These are phyloP conservation scores for Tirmania nivea DNA, from an alignment of 495 filamentous ascomycete species.

Conservation along the genomic window DNA sequence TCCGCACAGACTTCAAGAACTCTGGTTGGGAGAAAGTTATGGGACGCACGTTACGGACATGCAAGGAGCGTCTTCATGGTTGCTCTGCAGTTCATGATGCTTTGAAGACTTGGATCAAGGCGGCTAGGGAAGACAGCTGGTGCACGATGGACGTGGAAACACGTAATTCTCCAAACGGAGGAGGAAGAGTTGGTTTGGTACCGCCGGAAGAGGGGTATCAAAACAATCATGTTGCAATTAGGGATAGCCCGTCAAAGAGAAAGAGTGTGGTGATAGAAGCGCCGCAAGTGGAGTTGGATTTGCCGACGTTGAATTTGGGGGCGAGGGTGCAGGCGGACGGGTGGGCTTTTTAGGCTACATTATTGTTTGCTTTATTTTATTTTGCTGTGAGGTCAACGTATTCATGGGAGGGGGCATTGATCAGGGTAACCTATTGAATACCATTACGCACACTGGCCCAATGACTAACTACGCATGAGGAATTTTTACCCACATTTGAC, in stretches of 20 bases:
- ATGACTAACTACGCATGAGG: too few species aligned
- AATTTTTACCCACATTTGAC: too few species aligned
- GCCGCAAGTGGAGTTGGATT: not conserved
- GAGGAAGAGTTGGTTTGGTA: not conserved
- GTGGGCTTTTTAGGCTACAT: not conserved
- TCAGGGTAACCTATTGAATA: too few species aligned
- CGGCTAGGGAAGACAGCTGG: constrained; percentile 75
- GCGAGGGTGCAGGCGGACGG: not conserved
- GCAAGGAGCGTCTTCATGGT: constrained; percentile 94
- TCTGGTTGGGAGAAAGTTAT: constrained; percentile 84
- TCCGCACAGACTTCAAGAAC: constrained; percentile 54
- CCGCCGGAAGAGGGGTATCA: not conserved
- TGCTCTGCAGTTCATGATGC: constrained; percentile 53
- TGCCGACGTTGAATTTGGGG: not conserved
- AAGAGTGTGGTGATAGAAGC: too few species aligned
- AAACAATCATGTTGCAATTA: not conserved
- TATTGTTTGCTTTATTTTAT: too few species aligned
- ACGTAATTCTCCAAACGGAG: constrained; percentile 2
- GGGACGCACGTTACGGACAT: constrained; percentile 62
- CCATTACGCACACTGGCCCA: too few species aligned
- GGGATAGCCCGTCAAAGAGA: not conserved
- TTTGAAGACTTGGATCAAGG: constrained; percentile 72
- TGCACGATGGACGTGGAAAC: constrained; percentile 28
- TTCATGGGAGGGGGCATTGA: too few species aligned
- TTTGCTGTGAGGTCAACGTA: too few species aligned